A percentile compares a stretch with the other conserved stretches of the same genome.
These are phyloP conservation scores for Pythium aphanidermatum DNA, from an alignment of 352 stramenopile genomes.

Conservation along the genomic window DNA sequence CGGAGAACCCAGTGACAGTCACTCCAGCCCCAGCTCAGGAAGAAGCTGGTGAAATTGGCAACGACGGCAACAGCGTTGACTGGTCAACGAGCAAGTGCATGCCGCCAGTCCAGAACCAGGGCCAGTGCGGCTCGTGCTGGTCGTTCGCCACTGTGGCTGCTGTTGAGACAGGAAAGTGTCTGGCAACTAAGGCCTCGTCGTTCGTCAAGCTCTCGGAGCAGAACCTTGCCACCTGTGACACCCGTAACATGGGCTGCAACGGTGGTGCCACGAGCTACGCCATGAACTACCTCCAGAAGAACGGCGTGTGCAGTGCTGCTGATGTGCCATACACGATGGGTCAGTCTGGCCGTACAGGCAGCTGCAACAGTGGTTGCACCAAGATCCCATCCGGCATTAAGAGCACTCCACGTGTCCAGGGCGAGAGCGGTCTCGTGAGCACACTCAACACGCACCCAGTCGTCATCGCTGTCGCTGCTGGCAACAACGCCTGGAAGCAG, in stretches of 20 bases:
- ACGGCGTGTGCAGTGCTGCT: constrained; percentile 8
- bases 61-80: constrained; percentile 5
- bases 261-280: constrained; percentile 9
- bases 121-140: constrained; percentile 40
- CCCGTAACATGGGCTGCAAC: constrained; percentile 9
- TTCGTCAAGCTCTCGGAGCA: constrained; percentile 21
- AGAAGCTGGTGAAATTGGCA: not conserved
- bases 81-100: constrained; percentile 14
- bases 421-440: constrained; percentile 66
- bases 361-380: constrained; percentile 16
- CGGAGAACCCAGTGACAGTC: not conserved
- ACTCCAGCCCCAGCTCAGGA: not conserved
- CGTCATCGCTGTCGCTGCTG: constrained; percentile 89
- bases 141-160: constrained; percentile 29
- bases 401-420: constrained; percentile 39
- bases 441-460: constrained; percentile 91
- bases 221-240: constrained; percentile 13
- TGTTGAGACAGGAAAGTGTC: constrained; percentile 23
- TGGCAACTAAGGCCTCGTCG: constrained; percentile 10
- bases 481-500: constrained; percentile 93
- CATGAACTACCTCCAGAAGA: constrained; percentile 15
- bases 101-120: constrained; percentile 26
- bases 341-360: constrained; percentile 4
- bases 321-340: constrained; percentile 42
- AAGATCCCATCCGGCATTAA: constrained; percentile 19